These are phyloP conservation scores for Prunus yedoensis DNA, from an alignment of 331 rosid species.

Conservation along the genomic window DNA sequence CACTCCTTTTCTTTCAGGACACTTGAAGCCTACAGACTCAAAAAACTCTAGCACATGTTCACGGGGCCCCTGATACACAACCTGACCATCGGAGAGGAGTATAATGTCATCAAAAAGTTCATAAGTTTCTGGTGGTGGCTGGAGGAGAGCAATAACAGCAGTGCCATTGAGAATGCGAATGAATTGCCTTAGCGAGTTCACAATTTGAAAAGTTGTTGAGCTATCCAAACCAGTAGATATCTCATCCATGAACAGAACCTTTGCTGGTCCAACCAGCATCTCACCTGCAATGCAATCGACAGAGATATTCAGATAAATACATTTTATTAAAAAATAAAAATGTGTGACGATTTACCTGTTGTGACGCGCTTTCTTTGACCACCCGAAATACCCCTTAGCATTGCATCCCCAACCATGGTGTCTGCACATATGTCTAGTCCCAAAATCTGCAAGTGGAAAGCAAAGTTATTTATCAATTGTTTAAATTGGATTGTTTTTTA, in stretches of 20 bases:
- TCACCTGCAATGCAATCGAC: slow-evolving; percentile 29
- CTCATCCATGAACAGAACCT: slow-evolving; percentile 74
- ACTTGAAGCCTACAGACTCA: slow-evolving; percentile 58
- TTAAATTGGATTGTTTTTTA: background rate
- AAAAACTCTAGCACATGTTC: slow-evolving; percentile 62
- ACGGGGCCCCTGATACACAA: slow-evolving; percentile 81
- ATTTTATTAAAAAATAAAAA: no score
- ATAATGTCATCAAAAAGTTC: slow-evolving; percentile 80
- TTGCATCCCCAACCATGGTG: slow-evolving; percentile 52
- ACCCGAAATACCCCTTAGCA: slow-evolving; percentile 38
- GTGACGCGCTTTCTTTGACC: slow-evolving; percentile 81
- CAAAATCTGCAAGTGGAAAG: slow-evolving; percentile 37
- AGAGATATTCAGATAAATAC: background rate
- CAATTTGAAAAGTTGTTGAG: slow-evolving; percentile 70
- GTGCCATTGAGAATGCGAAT: slow-evolving; percentile 62
- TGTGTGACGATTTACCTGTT: slow-evolving; percentile 39
- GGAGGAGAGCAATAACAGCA: slow-evolving; percentile 63
- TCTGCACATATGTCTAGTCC: slow-evolving; percentile 83
- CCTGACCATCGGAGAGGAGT: slow-evolving; percentile 62
- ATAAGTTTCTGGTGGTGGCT: slow-evolving; percentile 81
- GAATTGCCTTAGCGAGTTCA: slow-evolving; percentile 55
- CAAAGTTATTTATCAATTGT: background rate
- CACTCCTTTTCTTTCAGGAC: slow-evolving; percentile 71
- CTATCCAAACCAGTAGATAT: slow-evolving; percentile 86
- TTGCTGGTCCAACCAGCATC: slow-evolving; percentile 79